phyloP scores from a whole-genome alignment of 495 filamentous ascomycete genomes.

The Daldinia vernicosa region DNA sequence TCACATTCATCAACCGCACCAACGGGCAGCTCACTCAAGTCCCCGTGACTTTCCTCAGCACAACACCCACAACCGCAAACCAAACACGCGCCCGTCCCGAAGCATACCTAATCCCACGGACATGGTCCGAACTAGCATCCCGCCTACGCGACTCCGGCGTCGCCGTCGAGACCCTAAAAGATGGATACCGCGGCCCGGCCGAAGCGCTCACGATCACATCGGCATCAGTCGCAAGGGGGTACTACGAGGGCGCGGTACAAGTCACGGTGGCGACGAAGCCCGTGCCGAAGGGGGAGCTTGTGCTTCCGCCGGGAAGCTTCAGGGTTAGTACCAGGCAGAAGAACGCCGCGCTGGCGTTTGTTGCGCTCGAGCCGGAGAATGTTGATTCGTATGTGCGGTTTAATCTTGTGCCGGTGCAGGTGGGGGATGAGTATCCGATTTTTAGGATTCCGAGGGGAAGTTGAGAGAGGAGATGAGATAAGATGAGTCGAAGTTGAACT shows the following conservation, averaged over 20 bases:
- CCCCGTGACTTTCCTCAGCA: conserved; percentile 45
- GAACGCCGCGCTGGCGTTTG: conserved; percentile 45
- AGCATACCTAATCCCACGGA: conserved; percentile 47
- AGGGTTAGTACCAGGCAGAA: conserved; percentile 38
- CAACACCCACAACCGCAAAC: conserved; percentile 47
- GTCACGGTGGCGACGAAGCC: conserved; percentile 44
- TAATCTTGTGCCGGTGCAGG: conserved; percentile 42
- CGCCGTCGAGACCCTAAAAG: conserved; percentile 40
- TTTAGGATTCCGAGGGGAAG: conserved; percentile 36
- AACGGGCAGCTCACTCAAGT: conserved; percentile 35
- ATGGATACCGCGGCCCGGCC: conserved; percentile 41
- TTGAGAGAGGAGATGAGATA: not conserved
- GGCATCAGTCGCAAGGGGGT: conserved; percentile 29
- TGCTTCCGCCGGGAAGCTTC: conserved; percentile 44
- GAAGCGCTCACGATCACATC: conserved; percentile 43
- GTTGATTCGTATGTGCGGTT: conserved; percentile 49
- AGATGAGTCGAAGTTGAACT: not conserved
- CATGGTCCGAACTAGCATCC: conserved; percentile 44
- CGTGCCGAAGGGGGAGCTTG: conserved; percentile 21
- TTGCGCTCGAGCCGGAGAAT: conserved; percentile 49
- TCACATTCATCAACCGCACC: conserved; percentile 37
- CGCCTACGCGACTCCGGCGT: conserved; percentile 42
- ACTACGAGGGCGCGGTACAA: conserved; percentile 49
- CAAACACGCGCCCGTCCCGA: conserved; percentile 43
- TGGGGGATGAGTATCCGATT: conserved; percentile 48